These are phyloP conservation scores for Suhomyces kunorum DNA, from an alignment of 1,139 yeast genomes.

Conservation along the genomic window DNA sequence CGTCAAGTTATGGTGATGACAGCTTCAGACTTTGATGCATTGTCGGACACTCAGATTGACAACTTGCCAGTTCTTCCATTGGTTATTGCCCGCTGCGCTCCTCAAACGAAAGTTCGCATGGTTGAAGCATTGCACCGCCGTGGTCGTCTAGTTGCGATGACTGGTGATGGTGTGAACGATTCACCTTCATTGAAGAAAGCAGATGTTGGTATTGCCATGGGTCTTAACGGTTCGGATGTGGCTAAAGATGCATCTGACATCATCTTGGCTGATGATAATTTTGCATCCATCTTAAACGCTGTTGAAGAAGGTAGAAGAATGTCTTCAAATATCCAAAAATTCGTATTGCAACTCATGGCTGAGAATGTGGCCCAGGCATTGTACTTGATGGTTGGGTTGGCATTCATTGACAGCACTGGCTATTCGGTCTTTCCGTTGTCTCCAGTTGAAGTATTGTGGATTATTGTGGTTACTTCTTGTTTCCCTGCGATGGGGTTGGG, in stretches of 20 bases:
- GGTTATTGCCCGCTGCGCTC: conserved; percentile 84
- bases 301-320: conserved; percentile 83
- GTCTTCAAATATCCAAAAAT: conserved; percentile 79
- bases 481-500: conserved; percentile 91
- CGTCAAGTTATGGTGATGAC: conserved; percentile 74
- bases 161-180: conserved; percentile 87
- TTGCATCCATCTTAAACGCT: conserved; percentile 74
- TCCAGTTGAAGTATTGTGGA: conserved; percentile 81
- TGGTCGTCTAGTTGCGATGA: conserved; percentile 73
- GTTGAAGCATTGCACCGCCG: conserved; percentile 80
- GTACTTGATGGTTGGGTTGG: conserved; percentile 70
- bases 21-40: conserved; percentile 68
- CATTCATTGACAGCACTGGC: conserved; percentile 59
- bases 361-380: conserved; percentile 80
- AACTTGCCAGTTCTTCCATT: conserved; percentile 68
- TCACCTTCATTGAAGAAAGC: conserved; percentile 80
- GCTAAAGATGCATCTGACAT: conserved; percentile 82
- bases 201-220: conserved; percentile 89
- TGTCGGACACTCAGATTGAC: conserved; percentile 66
- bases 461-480: conserved; percentile 74
- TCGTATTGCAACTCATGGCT: conserved; percentile 75
- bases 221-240: conserved; percentile 77
- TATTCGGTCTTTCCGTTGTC: conserved; percentile 74
- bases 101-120: conserved; percentile 82
- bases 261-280: conserved; percentile 73